phyloP scores from a whole-genome alignment of 1,139 yeast genomes.

The Sugiyamaella grinbergsii region DNA sequence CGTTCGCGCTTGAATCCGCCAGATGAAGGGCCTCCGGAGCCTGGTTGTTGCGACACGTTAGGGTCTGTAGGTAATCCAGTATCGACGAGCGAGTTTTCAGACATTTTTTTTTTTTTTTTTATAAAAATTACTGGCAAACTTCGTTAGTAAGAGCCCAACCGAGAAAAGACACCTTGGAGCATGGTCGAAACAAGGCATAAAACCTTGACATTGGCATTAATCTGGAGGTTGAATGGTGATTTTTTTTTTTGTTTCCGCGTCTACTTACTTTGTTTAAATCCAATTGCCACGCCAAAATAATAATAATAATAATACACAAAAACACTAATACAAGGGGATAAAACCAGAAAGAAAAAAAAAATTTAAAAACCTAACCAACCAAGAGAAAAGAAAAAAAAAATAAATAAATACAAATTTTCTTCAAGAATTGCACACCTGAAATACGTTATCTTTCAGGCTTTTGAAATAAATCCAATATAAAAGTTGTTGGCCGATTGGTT shows the following conservation, averaged over 20 bases:
- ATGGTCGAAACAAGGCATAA: background rate
- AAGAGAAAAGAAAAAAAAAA: constrained; percentile 3
- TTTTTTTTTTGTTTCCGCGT: too few species aligned
- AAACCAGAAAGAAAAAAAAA: too few species aligned
- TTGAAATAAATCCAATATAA: background rate
- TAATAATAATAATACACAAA: constrained; percentile 1
- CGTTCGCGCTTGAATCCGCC: constrained; percentile 32
- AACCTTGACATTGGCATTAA: background rate
- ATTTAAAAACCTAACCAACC: constrained; percentile 4
- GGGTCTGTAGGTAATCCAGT: constrained; percentile 25
- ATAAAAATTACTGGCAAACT: background rate
- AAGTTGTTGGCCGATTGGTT: too few species aligned
- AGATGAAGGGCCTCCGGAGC: constrained; percentile 12
- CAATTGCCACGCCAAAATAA: too few species aligned
- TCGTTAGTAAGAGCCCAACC: constrained; percentile 4
- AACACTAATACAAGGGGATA: too few species aligned
- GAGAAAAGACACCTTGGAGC: background rate
- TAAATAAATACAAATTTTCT: constrained; percentile 11
- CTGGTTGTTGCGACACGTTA: constrained; percentile 21
- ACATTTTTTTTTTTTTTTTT: constrained; percentile 16
- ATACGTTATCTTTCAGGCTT: background rate
- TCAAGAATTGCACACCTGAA: background rate
- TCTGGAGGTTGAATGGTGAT: too few species aligned
- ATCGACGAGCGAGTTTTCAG: constrained; percentile 27
- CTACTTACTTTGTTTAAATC: too few species aligned